Evolutionary conservation across 371 early-diverging fungal species (phyloP).

Genomic region (Apophysomyces trapeziformis): DNA sequence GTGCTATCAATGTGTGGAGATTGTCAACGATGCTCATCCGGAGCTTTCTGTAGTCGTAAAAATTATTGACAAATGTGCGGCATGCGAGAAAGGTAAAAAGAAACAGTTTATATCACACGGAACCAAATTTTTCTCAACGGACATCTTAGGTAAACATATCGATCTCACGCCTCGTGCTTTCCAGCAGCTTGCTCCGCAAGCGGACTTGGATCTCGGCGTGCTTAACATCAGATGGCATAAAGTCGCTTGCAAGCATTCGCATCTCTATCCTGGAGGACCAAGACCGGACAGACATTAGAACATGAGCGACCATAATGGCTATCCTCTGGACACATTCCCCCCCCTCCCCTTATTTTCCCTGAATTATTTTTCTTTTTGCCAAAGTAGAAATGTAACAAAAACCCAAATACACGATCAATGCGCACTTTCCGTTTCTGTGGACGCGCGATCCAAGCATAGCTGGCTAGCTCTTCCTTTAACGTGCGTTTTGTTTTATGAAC

Average conservation of each 20-base stretch:
- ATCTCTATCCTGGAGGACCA: no score
- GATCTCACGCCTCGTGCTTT: slow-evolving; percentile 43
- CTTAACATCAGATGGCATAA: slow-evolving; percentile 34
- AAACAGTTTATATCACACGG: neutral
- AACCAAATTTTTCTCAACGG: neutral
- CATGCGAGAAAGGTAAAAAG: slow-evolving; percentile 25
- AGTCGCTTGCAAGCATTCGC: no score
- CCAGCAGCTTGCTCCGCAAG: slow-evolving; percentile 19
- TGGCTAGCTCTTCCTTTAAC: neutral
- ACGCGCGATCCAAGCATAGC: no score
- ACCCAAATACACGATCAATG: neutral
- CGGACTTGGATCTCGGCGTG: slow-evolving; percentile 31
- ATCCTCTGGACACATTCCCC: no score
- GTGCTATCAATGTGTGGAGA: slow-evolving; percentile 42
- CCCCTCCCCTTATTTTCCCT: neutral
- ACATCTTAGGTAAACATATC: slow-evolving; percentile 22
- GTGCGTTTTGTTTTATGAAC: no score
- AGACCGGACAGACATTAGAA: neutral
- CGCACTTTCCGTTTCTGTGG: neutral
- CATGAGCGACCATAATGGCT: neutral
- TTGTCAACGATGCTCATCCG: slow-evolving; percentile 27
- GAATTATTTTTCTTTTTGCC: neutral
- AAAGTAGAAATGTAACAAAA: slow-evolving; percentile 7
- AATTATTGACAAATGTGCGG: slow-evolving; percentile 42
- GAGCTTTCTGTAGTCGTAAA: slow-evolving; percentile 23